Percentiles rank a stretch among this genome's conserved stretches.
Conservation (phyloP, 306 rosid genomes). For the Fragaria nilgerrensis region DNA sequence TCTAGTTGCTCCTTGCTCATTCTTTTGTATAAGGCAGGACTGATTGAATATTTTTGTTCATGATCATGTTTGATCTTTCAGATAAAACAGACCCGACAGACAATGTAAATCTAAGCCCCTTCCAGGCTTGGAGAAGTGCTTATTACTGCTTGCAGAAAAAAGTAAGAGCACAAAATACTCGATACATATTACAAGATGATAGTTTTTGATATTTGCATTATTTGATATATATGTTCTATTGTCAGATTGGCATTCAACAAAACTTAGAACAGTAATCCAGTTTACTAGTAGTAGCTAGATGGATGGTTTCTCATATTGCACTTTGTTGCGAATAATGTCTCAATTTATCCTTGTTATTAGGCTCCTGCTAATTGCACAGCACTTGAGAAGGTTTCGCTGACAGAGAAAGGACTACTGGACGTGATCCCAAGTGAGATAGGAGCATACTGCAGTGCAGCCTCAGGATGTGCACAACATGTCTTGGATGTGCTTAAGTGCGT, state of each 20-base stretch:
- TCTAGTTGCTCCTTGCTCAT: background rate
- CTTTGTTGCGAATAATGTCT: too few species aligned
- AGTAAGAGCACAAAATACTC: constrained; percentile 17
- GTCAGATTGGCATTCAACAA: background rate
- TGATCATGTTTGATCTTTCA: constrained; percentile 14
- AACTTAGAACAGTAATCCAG: background rate
- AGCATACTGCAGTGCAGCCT: constrained; percentile 14
- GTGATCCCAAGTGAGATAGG: constrained; percentile 18
- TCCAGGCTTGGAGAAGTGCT: constrained; percentile 43
- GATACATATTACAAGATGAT: background rate
- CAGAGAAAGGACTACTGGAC: constrained; percentile 17
- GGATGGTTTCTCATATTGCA: background rate
- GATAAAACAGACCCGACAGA: constrained; percentile 30
- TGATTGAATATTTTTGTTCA: background rate
- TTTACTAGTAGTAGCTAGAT: background rate
- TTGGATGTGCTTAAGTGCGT: constrained; percentile 32
- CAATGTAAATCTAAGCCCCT: constrained; percentile 43
- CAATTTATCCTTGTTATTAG: background rate
- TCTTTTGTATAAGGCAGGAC: too few species aligned
- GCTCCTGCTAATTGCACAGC: background rate
- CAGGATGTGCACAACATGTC: constrained; percentile 35
- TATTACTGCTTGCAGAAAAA: constrained; percentile 39
- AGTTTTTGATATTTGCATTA: background rate
- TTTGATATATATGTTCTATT: background rate
- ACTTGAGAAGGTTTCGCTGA: background rate